phyloP scores from a whole-genome alignment of 2,329 filamentous ascomycete species.

The Colletotrichum costaricense region DNA sequence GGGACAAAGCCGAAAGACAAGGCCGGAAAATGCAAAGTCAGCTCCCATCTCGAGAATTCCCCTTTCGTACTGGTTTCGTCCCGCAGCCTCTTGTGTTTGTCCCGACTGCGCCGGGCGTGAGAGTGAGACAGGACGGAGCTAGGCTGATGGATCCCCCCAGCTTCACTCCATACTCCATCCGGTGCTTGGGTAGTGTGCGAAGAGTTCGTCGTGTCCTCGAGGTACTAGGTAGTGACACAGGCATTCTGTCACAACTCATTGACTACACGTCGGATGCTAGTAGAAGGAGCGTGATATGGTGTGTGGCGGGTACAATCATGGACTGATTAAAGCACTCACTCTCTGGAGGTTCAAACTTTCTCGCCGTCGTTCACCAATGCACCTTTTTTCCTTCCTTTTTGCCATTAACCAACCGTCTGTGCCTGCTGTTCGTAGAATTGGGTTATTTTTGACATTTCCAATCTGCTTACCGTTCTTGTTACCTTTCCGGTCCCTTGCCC shows the following conservation, averaged over 20 bases:
- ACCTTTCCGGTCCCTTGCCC: not conserved
- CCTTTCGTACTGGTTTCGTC: constrained; percentile 5
- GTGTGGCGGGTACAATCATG: not conserved
- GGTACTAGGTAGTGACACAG: too few relatives aligned
- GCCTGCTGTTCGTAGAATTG: not conserved
- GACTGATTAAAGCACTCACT: not conserved
- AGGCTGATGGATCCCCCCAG: not conserved
- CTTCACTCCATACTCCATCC: not conserved
- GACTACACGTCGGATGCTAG: not conserved
- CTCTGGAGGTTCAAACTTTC: not conserved
- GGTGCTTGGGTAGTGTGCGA: not conserved
- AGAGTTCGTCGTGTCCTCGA: not conserved
- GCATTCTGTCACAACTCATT: not conserved
- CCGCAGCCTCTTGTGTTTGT: constrained; percentile 1
- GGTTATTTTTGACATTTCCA: not conserved
- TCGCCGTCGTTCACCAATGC: not conserved
- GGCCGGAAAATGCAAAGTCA: not conserved
- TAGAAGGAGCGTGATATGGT: not conserved
- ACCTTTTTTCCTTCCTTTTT: too few relatives aligned
- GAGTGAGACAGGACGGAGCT: constrained; percentile 17
- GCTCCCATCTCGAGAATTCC: not conserved
- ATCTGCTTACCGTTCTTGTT: not conserved
- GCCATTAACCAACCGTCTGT: not conserved
- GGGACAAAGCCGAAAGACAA: constrained; percentile 20
- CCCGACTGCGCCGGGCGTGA: constrained; percentile 16